Percentiles rank a stretch among this genome's conserved stretches.
phyloP scores from a whole-genome alignment of 768 basidiomycete species.

The Boletus subcaerulescens region DNA sequence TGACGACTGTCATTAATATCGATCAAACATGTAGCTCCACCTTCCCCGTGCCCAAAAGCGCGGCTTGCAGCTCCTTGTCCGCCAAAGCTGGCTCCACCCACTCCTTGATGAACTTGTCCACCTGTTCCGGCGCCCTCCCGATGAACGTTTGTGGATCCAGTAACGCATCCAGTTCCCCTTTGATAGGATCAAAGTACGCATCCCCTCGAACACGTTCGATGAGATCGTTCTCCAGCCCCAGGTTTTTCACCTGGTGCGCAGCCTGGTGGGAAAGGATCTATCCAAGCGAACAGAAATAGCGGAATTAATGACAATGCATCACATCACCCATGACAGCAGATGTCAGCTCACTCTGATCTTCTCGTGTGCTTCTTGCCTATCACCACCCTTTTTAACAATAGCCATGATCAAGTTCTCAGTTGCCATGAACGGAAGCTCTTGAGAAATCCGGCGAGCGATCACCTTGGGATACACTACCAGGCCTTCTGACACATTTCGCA shows the following conservation, averaged over 20 bases:
- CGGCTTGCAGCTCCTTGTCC: slow-evolving; percentile 52
- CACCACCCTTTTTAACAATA: slow-evolving; percentile 90
- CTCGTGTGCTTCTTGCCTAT: slow-evolving; percentile 96
- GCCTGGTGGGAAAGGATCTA: slow-evolving; percentile 94
- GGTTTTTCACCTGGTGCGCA: slow-evolving; percentile 88
- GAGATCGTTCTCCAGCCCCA: slow-evolving; percentile 93
- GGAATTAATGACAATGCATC: slow-evolving; percentile 9
- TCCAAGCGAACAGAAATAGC: neutral
- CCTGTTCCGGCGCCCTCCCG: slow-evolving; percentile 93
- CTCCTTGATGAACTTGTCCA: slow-evolving; percentile 80
- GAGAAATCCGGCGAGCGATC: slow-evolving; percentile 85
- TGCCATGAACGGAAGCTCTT: slow-evolving; percentile 99
- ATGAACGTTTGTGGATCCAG: slow-evolving; percentile 88
- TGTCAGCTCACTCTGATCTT: slow-evolving; percentile 71
- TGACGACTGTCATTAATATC: neutral
- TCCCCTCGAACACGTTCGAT: slow-evolving; percentile 82
- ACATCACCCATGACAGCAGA: slow-evolving; percentile 12
- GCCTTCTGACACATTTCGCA: slow-evolving; percentile 96
- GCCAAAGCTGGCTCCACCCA: slow-evolving; percentile 84
- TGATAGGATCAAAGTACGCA: slow-evolving; percentile 88
- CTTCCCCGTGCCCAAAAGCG: slow-evolving; percentile 48
- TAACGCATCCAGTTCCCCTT: slow-evolving; percentile 68
- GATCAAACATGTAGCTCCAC: slow-evolving; percentile 60
- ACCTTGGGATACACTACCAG: slow-evolving; percentile 99
- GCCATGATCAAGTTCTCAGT: slow-evolving; percentile 99